These are phyloP conservation scores for Exophiala mesophila DNA, from an alignment of 2,329 filamentous ascomycete genomes.

Conservation along the genomic window DNA sequence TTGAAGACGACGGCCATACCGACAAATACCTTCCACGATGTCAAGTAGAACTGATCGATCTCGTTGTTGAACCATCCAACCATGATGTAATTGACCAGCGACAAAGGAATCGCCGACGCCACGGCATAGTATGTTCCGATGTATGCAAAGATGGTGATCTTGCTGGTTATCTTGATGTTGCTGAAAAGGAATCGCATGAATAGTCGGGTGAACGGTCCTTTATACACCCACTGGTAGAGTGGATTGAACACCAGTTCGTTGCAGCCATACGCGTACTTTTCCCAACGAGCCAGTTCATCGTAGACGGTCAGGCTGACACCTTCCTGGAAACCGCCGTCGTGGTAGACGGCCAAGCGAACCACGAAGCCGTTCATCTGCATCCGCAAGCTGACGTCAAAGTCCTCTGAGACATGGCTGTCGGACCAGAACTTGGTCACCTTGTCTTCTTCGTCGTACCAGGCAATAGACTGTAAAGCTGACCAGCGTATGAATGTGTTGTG, in stretches of 20 bases:
- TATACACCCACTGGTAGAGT: slow-evolving; percentile 65
- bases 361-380: slow-evolving; percentile 65
- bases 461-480: slow-evolving; percentile 58
- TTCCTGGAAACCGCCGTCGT: slow-evolving; percentile 67
- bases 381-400: slow-evolving; percentile 70
- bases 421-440: slow-evolving; percentile 65
- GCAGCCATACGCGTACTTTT: slow-evolving; percentile 82
- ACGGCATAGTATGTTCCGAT: slow-evolving; percentile 65
- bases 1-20: slow-evolving; percentile 62
- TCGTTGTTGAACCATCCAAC: slow-evolving; percentile 66
- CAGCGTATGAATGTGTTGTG: slow-evolving; percentile 73
- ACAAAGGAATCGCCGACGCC: slow-evolving; percentile 60
- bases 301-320: slow-evolving; percentile 80
- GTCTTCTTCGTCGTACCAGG: slow-evolving; percentile 41
- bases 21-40: slow-evolving; percentile 60
- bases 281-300: slow-evolving; percentile 78
- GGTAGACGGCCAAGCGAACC: slow-evolving; percentile 65
- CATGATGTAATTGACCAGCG: slow-evolving; percentile 63
- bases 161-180: slow-evolving; percentile 55
- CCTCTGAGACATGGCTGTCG: slow-evolving; percentile 69
- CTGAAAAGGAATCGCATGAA: slow-evolving; percentile 70
- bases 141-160: slow-evolving; percentile 67
- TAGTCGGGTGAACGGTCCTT: slow-evolving; percentile 72
- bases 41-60: slow-evolving; percentile 62
- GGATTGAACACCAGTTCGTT: slow-evolving; percentile 79